Percentiles rank a stretch among this genome's conserved stretches.
These are phyloP conservation scores for Adenanthera pavonina DNA, from an alignment of 306 rosid genomes.

Conservation along the genomic window DNA sequence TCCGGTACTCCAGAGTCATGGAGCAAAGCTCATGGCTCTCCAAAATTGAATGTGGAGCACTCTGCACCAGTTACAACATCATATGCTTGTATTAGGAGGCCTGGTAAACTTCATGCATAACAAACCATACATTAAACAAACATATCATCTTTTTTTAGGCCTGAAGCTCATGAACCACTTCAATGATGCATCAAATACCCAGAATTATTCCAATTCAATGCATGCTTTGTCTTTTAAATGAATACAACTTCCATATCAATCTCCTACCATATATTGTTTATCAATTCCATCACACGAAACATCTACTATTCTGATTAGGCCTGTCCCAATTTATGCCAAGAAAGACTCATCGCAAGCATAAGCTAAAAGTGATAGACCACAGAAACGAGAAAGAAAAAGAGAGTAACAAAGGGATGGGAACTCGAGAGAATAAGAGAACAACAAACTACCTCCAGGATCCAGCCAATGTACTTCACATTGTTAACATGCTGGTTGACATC, in stretches of 20 bases:
- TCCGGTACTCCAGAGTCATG: slow-evolving; percentile 89
- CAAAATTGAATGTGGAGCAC: slow-evolving; percentile 89
- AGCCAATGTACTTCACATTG: slow-evolving; percentile 99
- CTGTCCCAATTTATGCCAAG: slow-evolving; percentile 2
- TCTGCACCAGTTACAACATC: slow-evolving; percentile 58
- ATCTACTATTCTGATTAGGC: background rate
- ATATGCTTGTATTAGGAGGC: slow-evolving; percentile 9
- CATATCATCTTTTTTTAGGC: background rate
- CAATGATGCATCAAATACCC: slow-evolving; percentile 22
- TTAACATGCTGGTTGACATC: slow-evolving; percentile 98
- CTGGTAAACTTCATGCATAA: slow-evolving; percentile 10
- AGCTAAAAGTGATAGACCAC: slow-evolving; percentile 4
- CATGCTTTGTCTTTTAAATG: background rate
- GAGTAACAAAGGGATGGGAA: slow-evolving; percentile 15
- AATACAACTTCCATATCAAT: background rate
- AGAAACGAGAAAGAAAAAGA: slow-evolving; percentile 10
- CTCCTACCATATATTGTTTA: background rate
- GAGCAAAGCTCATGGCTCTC: slow-evolving; percentile 90
- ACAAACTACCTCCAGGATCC: slow-evolving; percentile 92
- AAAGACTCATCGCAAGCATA: slow-evolving; percentile 16
- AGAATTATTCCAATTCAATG: background rate
- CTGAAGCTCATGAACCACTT: slow-evolving; percentile 9
- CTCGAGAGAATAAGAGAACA: slow-evolving; percentile 26
- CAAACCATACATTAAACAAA: slow-evolving; percentile 18
- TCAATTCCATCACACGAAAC: background rate